Percentiles rank a stretch among this genome's conserved stretches.
phyloP scores from a whole-genome alignment of 495 filamentous ascomycete genomes.

The Margaritispora aquatica region DNA sequence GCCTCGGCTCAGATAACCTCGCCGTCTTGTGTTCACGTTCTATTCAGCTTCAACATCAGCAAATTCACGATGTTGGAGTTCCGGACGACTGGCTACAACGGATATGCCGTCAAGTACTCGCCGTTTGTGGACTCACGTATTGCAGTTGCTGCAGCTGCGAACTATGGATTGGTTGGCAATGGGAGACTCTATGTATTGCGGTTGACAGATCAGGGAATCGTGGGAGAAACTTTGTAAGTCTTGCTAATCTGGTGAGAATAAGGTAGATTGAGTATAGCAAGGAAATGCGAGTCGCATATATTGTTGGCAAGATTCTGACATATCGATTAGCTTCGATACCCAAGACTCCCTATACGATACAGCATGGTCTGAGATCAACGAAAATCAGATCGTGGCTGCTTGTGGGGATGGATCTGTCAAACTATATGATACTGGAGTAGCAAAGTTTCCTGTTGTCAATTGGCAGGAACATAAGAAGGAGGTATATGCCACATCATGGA shows the following conservation, averaged over 20 bases:
- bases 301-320: not conserved
- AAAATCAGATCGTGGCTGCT: conserved; percentile 84
- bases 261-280: not conserved
- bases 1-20: not conserved
- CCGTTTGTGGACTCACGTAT: conserved; percentile 94
- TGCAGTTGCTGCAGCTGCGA: conserved; percentile 77
- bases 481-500: conserved; percentile 88
- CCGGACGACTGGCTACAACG: conserved; percentile 88
- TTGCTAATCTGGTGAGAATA: not conserved
- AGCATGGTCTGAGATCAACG: conserved; percentile 89
- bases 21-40: not conserved
- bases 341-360: conserved; percentile 95
- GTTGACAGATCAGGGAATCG: conserved; percentile 74
- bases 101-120: conserved; percentile 93
- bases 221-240: conserved; percentile 64
- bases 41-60: not conserved
- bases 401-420: conserved; percentile 91
- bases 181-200: conserved; percentile 78
- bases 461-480: conserved; percentile 93
- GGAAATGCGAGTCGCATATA: not conserved
- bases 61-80: conserved; percentile 73
- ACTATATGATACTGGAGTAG: conserved; percentile 75
- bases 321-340: conserved; percentile 72
- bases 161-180: conserved; percentile 97
- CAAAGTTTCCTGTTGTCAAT: conserved; percentile 74